Evolutionary conservation across 2,329 filamentous ascomycete species (phyloP).

Genomic region (Verticillium isaacii): DNA sequence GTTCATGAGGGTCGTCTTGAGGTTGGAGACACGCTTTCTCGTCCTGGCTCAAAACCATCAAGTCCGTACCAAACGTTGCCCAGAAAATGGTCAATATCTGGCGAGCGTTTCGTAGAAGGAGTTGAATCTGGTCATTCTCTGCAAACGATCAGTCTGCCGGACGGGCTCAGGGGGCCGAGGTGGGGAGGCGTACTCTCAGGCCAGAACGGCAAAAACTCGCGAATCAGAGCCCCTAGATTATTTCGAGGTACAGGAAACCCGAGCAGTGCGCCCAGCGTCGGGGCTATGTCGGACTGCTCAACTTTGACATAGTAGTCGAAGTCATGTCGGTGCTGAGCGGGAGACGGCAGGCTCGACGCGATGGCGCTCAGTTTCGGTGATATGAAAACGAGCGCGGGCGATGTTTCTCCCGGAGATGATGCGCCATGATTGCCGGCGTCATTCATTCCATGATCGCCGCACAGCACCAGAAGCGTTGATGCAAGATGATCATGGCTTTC

Average conservation of each 20-base stretch:
- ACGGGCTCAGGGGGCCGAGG: neutral
- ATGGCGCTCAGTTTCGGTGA: constrained; percentile 72
- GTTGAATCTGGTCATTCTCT: constrained; percentile 54
- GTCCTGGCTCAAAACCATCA: constrained; percentile 17
- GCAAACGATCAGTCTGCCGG: neutral
- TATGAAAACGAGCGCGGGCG: constrained; percentile 84
- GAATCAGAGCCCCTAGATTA: constrained; percentile 81
- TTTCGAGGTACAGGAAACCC: constrained; percentile 87
- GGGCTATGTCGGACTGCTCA: constrained; percentile 93
- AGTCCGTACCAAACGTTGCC: constrained; percentile 58
- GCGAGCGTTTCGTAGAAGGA: constrained; percentile 72
- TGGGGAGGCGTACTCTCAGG: constrained; percentile 43
- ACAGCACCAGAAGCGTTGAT: constrained; percentile 78
- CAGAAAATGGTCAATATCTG: constrained; percentile 77
- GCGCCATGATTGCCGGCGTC: constrained; percentile 96
- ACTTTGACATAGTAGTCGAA: constrained; percentile 81
- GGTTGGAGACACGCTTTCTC: constrained; percentile 26
- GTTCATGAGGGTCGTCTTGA: constrained; percentile 43
- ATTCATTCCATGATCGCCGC: constrained; percentile 99
- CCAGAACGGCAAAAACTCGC: constrained; percentile 77
- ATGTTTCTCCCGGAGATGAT: constrained; percentile 90
- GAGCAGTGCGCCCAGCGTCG: constrained; percentile 79
- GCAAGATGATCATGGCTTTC: constrained; percentile 64
- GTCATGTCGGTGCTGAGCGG: constrained; percentile 57
- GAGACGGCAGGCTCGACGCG: constrained; percentile 37